Percentiles rank a stretch among this genome's conserved stretches.
These are phyloP conservation scores for Crassisporium funariophilum DNA, from an alignment of 768 basidiomycete genomes.

Conservation along the genomic window DNA sequence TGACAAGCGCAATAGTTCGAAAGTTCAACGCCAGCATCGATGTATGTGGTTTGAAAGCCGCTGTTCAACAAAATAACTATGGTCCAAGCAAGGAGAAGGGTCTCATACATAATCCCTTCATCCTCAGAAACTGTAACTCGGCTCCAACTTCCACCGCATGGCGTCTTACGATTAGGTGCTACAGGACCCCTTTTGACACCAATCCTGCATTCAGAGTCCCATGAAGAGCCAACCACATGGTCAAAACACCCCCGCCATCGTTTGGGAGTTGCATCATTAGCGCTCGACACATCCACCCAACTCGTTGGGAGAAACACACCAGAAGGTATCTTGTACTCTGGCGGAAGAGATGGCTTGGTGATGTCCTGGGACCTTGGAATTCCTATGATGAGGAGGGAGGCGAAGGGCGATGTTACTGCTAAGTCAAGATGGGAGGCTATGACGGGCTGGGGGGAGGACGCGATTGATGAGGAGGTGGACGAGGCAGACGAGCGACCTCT, in stretches of 20 bases:
- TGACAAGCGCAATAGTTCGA: too few relatives aligned
- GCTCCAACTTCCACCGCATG: conserved; percentile 72
- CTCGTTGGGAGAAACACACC: conserved; percentile 67
- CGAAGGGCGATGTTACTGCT: conserved; percentile 22
- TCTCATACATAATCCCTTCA: conserved; percentile 87
- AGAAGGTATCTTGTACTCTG: conserved; percentile 88
- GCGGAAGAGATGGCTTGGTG: conserved; percentile 85
- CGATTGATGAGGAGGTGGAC: conserved; percentile 64
- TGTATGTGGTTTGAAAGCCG: too few relatives aligned
- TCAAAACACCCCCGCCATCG: conserved; percentile 75
- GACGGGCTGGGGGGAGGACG: conserved; percentile 82
- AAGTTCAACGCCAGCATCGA: too few relatives aligned
- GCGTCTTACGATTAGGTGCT: conserved; percentile 62
- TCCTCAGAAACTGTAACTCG: conserved; percentile 62
- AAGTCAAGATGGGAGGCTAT: conserved; percentile 75
- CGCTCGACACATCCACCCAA: conserved; percentile 80
- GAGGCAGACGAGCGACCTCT: conserved; percentile 56
- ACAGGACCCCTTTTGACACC: conserved; percentile 67
- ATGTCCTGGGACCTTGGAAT: conserved; percentile 86
- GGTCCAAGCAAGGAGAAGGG: conserved; percentile 58
- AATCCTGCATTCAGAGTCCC: conserved; percentile 22
- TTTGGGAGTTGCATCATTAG: conserved; percentile 85
- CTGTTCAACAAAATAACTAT: too few relatives aligned
- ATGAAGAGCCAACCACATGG: conserved; percentile 25
- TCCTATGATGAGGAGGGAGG: conserved; percentile 52